Conservation (phyloP, 768 basidiomycete genomes). For the Boletus pseudo-olivaceus region DNA sequence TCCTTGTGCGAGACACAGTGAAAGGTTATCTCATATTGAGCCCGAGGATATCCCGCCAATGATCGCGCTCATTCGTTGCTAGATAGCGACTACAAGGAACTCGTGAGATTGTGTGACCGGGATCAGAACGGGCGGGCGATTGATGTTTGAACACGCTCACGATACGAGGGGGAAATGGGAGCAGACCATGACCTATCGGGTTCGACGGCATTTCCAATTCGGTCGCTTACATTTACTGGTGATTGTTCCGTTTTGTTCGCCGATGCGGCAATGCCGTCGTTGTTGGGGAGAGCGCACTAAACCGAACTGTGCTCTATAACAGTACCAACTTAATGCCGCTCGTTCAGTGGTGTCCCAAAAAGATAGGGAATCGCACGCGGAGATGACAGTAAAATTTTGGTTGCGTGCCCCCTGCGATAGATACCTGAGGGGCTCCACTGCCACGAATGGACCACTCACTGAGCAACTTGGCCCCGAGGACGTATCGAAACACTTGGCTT, state of each 20-base stretch:
- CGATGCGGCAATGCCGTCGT: slow-evolving; percentile 1
- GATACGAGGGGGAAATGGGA: neutral
- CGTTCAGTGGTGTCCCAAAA: slow-evolving; percentile 1
- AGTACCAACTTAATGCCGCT: no score
- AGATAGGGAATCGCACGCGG: neutral
- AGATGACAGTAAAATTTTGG: neutral
- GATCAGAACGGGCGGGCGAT: no score
- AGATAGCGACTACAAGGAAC: no score
- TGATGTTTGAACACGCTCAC: neutral
- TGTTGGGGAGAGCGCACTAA: neutral
- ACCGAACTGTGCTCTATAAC: no score
- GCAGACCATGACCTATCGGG: neutral
- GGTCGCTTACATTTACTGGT: neutral
- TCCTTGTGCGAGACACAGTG: no score
- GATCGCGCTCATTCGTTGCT: no score
- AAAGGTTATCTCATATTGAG: no score
- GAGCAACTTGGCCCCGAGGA: neutral
- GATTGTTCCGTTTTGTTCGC: slow-evolving; percentile 6
- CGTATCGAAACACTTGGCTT: neutral
- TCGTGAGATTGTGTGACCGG: no score
- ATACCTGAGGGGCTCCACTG: fast-evolving
- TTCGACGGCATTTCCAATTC: neutral
- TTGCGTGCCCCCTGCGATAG: neutral
- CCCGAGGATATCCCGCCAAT: no score
- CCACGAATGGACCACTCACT: neutral